These are phyloP conservation scores for Fraxinus angustifolia DNA, from an alignment of 305 asterid genomes.

Conservation along the genomic window DNA sequence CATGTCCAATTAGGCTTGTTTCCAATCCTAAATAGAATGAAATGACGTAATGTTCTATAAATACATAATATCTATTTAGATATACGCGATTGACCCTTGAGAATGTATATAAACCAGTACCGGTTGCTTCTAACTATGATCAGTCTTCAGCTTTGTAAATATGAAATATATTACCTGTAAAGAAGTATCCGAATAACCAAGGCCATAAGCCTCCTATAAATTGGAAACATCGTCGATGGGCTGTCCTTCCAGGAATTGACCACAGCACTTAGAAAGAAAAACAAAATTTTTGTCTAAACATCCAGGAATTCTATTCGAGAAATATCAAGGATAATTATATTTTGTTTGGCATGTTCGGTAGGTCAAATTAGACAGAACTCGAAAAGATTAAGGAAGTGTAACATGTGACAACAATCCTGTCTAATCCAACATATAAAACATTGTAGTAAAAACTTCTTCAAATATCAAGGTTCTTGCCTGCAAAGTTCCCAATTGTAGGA, in stretches of 20 bases:
- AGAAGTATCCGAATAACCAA: slow-evolving; percentile 34
- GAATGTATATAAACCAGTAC: not conserved
- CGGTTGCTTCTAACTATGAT: not conserved
- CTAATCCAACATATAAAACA: not conserved
- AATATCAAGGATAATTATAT: not conserved
- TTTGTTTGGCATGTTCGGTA: not conserved
- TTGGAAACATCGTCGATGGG: slow-evolving; percentile 36
- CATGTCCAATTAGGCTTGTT: not conserved
- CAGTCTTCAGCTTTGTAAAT: not conserved
- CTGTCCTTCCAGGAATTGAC: slow-evolving; percentile 31
- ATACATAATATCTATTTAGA: not conserved
- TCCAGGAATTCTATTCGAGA: not conserved
- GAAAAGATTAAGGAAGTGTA: not conserved
- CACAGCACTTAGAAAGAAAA: slow-evolving; percentile 8
- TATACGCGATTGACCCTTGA: not conserved
- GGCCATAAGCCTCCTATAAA: slow-evolving; percentile 31
- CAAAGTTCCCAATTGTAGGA: slow-evolving; percentile 31
- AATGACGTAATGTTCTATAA: not conserved
- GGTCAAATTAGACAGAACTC: too few species aligned
- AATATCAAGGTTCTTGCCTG: slow-evolving; percentile 23
- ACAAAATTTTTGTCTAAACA: not conserved
- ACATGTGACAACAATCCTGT: not conserved
- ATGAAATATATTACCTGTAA: slow-evolving; percentile 26
- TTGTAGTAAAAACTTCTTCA: not conserved
- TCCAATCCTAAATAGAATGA: not conserved